Evolutionary conservation across 1,284 basidiomycete genomes (phyloP), one percentile per base, ranked within the genome.

Genomic region (Mycosarcoma maydis): DNA sequence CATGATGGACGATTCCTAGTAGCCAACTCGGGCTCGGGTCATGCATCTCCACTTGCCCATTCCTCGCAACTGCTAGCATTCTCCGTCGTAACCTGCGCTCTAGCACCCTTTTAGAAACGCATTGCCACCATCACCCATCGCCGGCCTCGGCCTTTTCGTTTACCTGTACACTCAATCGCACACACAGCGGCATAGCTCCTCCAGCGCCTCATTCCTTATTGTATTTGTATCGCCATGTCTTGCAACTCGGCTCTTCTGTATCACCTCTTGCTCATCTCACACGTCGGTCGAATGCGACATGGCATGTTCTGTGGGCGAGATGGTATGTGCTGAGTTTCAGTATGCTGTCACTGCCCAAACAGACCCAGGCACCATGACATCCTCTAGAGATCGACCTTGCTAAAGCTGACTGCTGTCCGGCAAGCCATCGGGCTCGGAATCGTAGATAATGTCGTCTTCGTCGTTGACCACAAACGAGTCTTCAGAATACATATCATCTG

Each of bases 1-100:
- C 82, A 95, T 98, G 94, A 92, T 92, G 46, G 94, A 97, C 83
- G 94, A 96, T 51, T 62, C 77, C 20, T 82, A 62, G 59, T 16
- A 29, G 6, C 13, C 27, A 6, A 29, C 27, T 29, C 7, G 27
- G 13, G 27, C 13, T 13, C 6, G 27, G 27, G 27, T 29, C 27
- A 13, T 29, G 13, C 27, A 13, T 13, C 27, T 29, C 27, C 6
- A 29, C 27, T 6, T 29, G n/a, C n/a, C n/a, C n/a, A n/a, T n/a
- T n/a, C n/a, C n/a, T n/a, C n/a, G n/a, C n/a, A n/a, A n/a, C n/a
- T n/a, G n/a, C n/a, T n/a, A n/a, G n/a, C n/a, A n/a, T n/a, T n/a
- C n/a, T n/a, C n/a, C n/a, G n/a, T n/a, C n/a, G n/a, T n/a, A n/a
- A n/a, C n/a, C n/a, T n/a, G n/a, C n/a, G n/a, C n/a, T n/a, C n/a